These are phyloP conservation scores for Diaporthe destruens DNA, from an alignment of 2,329 filamentous ascomycete species.

Conservation along the genomic window DNA sequence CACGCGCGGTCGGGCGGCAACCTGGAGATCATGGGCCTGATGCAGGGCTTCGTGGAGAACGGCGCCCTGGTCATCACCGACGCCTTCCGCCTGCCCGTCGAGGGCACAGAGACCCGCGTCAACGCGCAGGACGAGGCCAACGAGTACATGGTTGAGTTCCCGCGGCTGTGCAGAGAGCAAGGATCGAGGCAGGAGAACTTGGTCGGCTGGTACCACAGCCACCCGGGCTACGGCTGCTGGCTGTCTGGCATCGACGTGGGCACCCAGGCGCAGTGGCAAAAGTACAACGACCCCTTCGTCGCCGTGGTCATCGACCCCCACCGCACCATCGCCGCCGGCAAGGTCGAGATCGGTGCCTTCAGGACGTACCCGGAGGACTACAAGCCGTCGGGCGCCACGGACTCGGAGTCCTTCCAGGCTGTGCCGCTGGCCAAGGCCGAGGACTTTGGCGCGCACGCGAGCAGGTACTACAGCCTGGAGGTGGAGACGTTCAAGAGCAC, in stretches of 20 bases:
- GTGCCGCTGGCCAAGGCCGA: constrained; percentile 95
- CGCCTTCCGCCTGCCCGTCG: constrained; percentile 91
- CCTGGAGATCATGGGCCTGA: constrained; percentile 96
- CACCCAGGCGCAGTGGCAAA: constrained; percentile 88
- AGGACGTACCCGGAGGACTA: constrained; percentile 86
- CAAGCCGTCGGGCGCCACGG: constrained; percentile 57
- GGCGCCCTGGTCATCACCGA: constrained; percentile 94
- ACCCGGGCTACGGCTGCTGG: constrained; percentile 99
- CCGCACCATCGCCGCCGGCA: constrained; percentile 92
- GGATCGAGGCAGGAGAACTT: constrained; percentile 84
- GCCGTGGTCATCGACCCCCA: constrained; percentile 98
- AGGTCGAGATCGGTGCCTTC: constrained; percentile 98
- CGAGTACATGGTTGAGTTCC: constrained; percentile 94
- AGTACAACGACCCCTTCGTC: constrained; percentile 89
- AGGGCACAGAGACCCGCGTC: constrained; percentile 97
- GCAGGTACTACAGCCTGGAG: constrained; percentile 90
- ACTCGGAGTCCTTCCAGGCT: constrained; percentile 73
- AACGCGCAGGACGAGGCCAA: constrained; percentile 97
- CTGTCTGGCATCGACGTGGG: constrained; percentile 94
- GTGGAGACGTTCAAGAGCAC: constrained; percentile 96
- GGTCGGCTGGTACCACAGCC: constrained; percentile 98
- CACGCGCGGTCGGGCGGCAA: constrained; percentile 94
- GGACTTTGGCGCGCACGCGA: constrained; percentile 94
- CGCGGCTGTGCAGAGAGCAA: constrained; percentile 80
- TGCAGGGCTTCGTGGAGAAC: constrained; percentile 92